phyloP scores from a whole-genome alignment of 129 eudicot genomes.

The Chrysanthemum seticuspe region DNA sequence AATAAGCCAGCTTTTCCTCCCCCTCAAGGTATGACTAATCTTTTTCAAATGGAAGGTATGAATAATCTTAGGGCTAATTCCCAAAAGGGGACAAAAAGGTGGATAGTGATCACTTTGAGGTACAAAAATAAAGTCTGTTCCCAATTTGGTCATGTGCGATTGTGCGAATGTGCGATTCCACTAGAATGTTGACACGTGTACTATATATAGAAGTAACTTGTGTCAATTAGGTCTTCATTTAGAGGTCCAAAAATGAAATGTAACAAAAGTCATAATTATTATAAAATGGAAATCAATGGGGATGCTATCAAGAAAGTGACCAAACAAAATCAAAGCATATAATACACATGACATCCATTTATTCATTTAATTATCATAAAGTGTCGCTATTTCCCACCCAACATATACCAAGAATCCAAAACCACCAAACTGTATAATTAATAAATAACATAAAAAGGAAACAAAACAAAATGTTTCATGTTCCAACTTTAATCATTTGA shows the following conservation, averaged over 20 bases:
- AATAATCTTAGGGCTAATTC: constrained; percentile 19
- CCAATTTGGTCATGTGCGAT: too few relatives aligned
- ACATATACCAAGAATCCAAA: constrained; percentile 11
- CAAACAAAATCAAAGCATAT: constrained; percentile 25
- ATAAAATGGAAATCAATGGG: constrained; percentile 2
- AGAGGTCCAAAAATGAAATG: not conserved
- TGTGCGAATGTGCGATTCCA: too few relatives aligned
- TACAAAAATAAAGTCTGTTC: too few relatives aligned
- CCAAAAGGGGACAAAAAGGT: too few relatives aligned
- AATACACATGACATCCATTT: constrained; percentile 20
- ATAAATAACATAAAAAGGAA: not conserved
- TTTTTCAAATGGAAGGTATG: not conserved
- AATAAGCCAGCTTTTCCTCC: constrained; percentile 20
- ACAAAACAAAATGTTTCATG: constrained; percentile 19
- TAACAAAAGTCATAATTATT: not conserved
- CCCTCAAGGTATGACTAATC: constrained; percentile 12
- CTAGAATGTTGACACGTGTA: too few relatives aligned
- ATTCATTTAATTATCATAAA: constrained; percentile 20
- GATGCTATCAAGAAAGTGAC: constrained; percentile 17
- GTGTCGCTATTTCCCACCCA: constrained; percentile 19
- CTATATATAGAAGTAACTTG: not conserved
- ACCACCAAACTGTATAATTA: constrained; percentile 4
- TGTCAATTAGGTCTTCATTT: too few relatives aligned
- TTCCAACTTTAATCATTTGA: constrained; percentile 24
- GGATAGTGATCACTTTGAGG: too few relatives aligned